phyloP scores from a whole-genome alignment of 805 yeast genomes.

The Kurtzmaniella fragi region DNA sequence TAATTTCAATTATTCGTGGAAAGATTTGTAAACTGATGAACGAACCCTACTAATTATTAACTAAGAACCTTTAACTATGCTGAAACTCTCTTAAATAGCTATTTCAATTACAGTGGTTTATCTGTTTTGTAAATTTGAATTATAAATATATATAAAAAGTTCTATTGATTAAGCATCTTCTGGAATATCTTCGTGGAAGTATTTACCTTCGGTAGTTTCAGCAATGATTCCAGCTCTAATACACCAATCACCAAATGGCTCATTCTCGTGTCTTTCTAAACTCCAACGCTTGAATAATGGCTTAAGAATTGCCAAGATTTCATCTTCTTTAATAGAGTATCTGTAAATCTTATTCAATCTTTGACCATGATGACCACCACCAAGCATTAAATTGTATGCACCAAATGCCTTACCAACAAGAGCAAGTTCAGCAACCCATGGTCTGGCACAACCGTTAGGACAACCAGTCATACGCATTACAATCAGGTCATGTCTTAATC shows the following conservation, averaged over 20 bases:
- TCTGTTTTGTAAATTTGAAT: no score
- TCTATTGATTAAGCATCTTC: constrained; percentile 51
- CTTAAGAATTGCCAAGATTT: constrained; percentile 67
- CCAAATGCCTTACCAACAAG: constrained; percentile 93
- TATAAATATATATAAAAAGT: no score
- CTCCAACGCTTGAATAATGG: constrained; percentile 95
- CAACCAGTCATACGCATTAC: constrained; percentile 99
- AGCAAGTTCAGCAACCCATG: constrained; percentile 96
- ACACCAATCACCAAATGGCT: constrained; percentile 92
- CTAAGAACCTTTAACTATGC: no score
- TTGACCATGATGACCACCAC: constrained; percentile 94
- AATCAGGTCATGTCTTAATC: constrained; percentile 88
- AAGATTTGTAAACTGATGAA: no score
- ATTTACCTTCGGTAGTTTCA: constrained; percentile 86
- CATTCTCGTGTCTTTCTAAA: constrained; percentile 82
- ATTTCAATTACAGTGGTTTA: no score
- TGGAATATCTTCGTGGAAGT: constrained; percentile 90
- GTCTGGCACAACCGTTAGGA: constrained; percentile 98
- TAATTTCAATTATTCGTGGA: no score
- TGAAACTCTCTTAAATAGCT: no score
- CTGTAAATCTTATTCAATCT: constrained; percentile 86
- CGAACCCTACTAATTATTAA: no score
- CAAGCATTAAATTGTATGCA: constrained; percentile 88
- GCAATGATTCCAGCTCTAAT: constrained; percentile 83
- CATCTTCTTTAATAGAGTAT: constrained; percentile 86